Percentiles rank a stretch among this genome's conserved stretches.
These are phyloP conservation scores for Pythium diclinum DNA, from an alignment of 352 stramenopile species.

Conservation along the genomic window DNA sequence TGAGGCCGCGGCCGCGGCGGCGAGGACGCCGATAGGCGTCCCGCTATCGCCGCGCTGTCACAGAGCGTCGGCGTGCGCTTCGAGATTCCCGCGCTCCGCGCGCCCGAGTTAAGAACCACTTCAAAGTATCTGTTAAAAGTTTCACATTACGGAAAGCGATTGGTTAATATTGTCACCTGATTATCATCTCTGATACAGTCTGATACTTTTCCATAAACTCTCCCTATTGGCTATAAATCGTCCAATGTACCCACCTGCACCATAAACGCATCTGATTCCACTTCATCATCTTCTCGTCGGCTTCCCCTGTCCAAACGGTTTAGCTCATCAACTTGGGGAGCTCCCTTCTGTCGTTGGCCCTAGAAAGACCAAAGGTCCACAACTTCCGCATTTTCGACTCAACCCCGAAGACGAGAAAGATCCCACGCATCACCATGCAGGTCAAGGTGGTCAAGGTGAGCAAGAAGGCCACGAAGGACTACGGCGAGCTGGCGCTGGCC, in stretches of 20 bases:
- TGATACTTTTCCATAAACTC: background rate
- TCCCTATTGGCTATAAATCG: background rate
- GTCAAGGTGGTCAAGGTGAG: constrained; percentile 60
- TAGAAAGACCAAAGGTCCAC: background rate
- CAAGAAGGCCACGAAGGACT: constrained; percentile 56
- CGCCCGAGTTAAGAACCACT: too few species aligned
- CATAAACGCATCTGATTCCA: constrained; percentile 8
- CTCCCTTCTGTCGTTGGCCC: background rate
- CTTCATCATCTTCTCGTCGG: constrained; percentile 3
- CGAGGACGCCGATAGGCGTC: too few species aligned
- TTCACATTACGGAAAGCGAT: too few species aligned
- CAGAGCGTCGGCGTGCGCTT: too few species aligned
- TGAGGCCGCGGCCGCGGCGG: too few species aligned
- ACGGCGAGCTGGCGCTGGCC: constrained; percentile 37
- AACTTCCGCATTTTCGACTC: background rate
- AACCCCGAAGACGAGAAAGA: background rate
- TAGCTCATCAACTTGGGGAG: constrained; percentile 8
- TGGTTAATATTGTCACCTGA: background rate
- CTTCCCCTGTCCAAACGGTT: constrained; percentile 8
- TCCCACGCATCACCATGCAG: constrained; percentile 37
- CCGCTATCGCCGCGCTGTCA: too few species aligned
- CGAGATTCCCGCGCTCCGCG: too few species aligned
- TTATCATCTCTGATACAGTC: background rate
- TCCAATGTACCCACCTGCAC: background rate
- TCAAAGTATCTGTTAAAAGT: too few species aligned